Conservation (phyloP, 164 flowering plant species). For the Akebia trifoliata region DNA sequence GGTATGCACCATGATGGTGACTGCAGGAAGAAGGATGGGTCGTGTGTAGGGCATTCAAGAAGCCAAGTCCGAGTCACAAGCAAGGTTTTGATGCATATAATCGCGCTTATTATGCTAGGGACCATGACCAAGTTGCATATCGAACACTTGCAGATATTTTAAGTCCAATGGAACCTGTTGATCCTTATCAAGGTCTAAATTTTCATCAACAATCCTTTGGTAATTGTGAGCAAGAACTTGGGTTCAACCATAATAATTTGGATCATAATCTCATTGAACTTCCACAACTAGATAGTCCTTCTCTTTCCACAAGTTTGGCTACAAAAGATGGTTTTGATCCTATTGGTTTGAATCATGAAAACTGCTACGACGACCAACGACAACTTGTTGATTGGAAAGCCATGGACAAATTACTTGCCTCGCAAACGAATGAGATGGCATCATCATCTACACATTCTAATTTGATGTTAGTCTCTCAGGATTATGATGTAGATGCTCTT, state of each 20-base stretch:
- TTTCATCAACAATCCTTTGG: slow-evolving; percentile 16
- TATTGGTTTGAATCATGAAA: not conserved
- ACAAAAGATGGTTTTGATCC: slow-evolving; percentile 24
- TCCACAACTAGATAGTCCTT: slow-evolving; percentile 53
- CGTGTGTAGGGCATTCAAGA: slow-evolving; percentile 86
- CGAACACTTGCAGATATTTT: slow-evolving; percentile 16
- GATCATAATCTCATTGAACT: slow-evolving; percentile 44
- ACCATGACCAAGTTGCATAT: slow-evolving; percentile 11
- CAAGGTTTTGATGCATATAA: slow-evolving; percentile 51
- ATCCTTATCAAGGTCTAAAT: slow-evolving; percentile 16
- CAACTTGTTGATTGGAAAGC: slow-evolving; percentile 44
- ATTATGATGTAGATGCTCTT: slow-evolving; percentile 8
- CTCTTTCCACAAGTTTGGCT: slow-evolving; percentile 38
- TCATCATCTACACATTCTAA: slow-evolving; percentile 10
- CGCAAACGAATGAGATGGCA: slow-evolving; percentile 24
- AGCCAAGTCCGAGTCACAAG: slow-evolving; percentile 57
- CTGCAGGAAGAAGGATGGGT: slow-evolving; percentile 98
- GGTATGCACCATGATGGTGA: not conserved
- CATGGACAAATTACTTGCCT: slow-evolving; percentile 40
- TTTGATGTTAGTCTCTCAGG: slow-evolving; percentile 13
- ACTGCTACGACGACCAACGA: slow-evolving; percentile 16
- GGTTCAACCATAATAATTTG: slow-evolving; percentile 15
- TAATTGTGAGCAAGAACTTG: slow-evolving; percentile 19
- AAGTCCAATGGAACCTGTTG: slow-evolving; percentile 14
- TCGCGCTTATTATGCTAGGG: slow-evolving; percentile 25